A percentile compares a stretch with the other conserved stretches of the same genome.
These are phyloP conservation scores for Penicillium sp. DNA, from an alignment of 2,329 filamentous ascomycete species.

Conservation along the genomic window DNA sequence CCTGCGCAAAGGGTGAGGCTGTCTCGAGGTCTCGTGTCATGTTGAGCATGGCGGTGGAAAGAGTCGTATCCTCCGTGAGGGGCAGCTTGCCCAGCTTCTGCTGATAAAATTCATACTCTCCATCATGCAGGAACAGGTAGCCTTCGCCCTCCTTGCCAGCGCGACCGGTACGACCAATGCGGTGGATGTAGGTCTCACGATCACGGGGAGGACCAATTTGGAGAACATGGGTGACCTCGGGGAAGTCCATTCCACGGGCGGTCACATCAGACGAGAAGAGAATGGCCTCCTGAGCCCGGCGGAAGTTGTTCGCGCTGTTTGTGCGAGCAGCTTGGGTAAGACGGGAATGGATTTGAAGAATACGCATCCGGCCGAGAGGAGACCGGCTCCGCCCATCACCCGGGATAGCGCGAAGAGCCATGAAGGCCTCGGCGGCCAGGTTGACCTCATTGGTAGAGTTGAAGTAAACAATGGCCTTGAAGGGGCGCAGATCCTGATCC, in stretches of 20 bases:
- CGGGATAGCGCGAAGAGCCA: slow-evolving; percentile 37
- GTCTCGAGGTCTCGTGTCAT: slow-evolving; percentile 21
- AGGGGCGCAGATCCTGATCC: slow-evolving; percentile 50
- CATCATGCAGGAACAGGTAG: slow-evolving; percentile 52
- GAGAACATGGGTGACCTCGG: slow-evolving; percentile 71
- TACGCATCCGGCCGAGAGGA: slow-evolving; percentile 28
- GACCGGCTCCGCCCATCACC: slow-evolving; percentile 14
- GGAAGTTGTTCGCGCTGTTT: slow-evolving; percentile 65
- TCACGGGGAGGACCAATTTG: slow-evolving; percentile 61
- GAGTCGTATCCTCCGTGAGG: slow-evolving; percentile 44
- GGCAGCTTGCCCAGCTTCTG: slow-evolving; percentile 49
- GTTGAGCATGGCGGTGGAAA: slow-evolving; percentile 35
- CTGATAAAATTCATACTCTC: slow-evolving; percentile 47
- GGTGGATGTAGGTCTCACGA: slow-evolving; percentile 69
- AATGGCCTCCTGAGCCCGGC: slow-evolving; percentile 55
- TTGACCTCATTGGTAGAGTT: slow-evolving; percentile 70
- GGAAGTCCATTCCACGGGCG: slow-evolving; percentile 78
- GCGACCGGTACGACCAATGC: slow-evolving; percentile 67
- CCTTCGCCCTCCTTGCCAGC: slow-evolving; percentile 60
- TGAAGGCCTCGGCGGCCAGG: slow-evolving; percentile 56
- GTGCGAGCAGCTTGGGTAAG: slow-evolving; percentile 67
- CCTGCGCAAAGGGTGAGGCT: slow-evolving; percentile 9
- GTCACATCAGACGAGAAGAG: slow-evolving; percentile 75
- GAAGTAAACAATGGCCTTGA: slow-evolving; percentile 96
- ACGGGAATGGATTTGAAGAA: slow-evolving; percentile 69